Evolutionary conservation across 2,329 filamentous ascomycete genomes (phyloP), one percentile per base, ranked within the genome.

Genomic region (Fusarium sambucinum): DNA sequence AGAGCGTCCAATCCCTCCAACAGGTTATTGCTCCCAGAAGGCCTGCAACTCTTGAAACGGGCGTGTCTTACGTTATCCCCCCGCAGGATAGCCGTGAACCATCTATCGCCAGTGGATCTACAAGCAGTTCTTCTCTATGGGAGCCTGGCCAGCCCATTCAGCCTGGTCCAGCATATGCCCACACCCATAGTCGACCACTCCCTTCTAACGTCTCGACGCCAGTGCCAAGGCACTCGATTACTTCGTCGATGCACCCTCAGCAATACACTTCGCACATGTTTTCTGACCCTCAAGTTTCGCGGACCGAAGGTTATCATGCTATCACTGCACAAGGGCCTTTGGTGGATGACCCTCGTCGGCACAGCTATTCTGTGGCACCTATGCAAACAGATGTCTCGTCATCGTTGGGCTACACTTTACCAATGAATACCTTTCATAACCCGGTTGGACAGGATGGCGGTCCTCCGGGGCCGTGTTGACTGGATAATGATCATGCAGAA

Each of bases 1-100:
- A 74, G 32, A 62, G 74, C 4, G 73, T 77, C 3, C 78, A 78
- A 48, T 74, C 76, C 8, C 71, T 83, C 17, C 80, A 82, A 50
- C 77, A 79, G 46, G 63, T 79, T 9, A 73, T 83, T 60, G 67
- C 73, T 19, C 78, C 81, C 12, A 74, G 81, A 51, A 75, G 75
- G 54, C 77, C 78, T 19, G 63, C 73, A 7, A 69, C 70, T 53
- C 67, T 76, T 25, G 77, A 77, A 25, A 63, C 72, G 12, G 68
- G 61, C 17, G 61, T 74, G 12, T 62, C 75, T 14, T 76, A 77
- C 35, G 56, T 70, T 21, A 56, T 78, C 37, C 69, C 77, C 27
- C 75, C 71, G 17, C 77, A 78, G 42, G 73, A 74, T 27, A 77
- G 72, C 33, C 74, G 78, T 32, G 77, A 80, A 55, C 64, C 73